These are phyloP conservation scores for Auriculariales sp. DNA, from an alignment of 768 basidiomycete species.

Conservation along the genomic window DNA sequence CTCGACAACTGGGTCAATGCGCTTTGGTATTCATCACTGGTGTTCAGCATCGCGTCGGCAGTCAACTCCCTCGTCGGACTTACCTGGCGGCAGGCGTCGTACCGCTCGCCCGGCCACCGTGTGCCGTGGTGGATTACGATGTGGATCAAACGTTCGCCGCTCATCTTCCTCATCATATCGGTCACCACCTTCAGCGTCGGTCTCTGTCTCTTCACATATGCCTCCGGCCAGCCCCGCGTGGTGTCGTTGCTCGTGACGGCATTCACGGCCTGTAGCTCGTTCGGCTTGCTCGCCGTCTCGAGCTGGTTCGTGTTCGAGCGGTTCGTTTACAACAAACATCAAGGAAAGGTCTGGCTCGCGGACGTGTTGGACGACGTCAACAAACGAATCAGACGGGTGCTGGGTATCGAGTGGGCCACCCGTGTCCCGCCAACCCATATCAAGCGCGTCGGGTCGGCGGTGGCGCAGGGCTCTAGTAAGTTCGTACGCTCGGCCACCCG, in stretches of 20 bases:
- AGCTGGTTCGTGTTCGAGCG: conserved; percentile 62
- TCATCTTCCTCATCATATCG: conserved; percentile 72
- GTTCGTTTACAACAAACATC: conserved; percentile 43
- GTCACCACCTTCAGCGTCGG: conserved; percentile 74
- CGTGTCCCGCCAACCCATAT: conserved; percentile 1
- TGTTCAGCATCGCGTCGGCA: conserved; percentile 64
- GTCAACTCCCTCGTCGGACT: conserved; percentile 65
- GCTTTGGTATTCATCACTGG: conserved; percentile 63
- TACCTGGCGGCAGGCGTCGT: conserved; percentile 74
- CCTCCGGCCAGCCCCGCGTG: conserved; percentile 42
- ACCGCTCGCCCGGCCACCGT: conserved; percentile 61
- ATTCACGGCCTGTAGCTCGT: conserved; percentile 58
- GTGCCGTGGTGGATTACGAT: conserved; percentile 76
- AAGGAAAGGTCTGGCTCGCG: conserved; percentile 52
- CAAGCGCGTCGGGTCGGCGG: neutral
- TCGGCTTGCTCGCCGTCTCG: conserved; percentile 56
- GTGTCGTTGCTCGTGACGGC: conserved; percentile 65
- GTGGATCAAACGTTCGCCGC: conserved; percentile 74
- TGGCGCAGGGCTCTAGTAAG: neutral
- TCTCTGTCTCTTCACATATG: conserved; percentile 62
- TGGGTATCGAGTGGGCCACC: conserved; percentile 13
- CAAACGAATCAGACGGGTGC: conserved; percentile 16
- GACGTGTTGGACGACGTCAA: conserved; percentile 37
- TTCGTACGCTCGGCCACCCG: neutral
- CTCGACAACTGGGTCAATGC: conserved; percentile 44